Percentiles rank a stretch among this genome's conserved stretches.
These are phyloP conservation scores for Tripidium arundinaceum DNA, from an alignment of 202 grass and related monocot species.

Conservation along the genomic window DNA sequence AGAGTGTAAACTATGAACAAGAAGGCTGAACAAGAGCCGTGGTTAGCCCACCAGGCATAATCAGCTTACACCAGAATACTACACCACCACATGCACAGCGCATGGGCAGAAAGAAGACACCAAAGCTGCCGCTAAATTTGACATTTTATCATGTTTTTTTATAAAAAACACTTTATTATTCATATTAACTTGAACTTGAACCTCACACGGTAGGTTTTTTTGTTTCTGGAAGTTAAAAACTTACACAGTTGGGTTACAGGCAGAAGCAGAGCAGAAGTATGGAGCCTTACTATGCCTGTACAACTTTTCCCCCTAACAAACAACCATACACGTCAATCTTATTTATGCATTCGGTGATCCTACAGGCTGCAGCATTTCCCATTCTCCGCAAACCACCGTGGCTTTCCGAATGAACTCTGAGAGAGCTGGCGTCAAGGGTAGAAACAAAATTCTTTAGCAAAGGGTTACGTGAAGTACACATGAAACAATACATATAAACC, in stretches of 20 bases:
- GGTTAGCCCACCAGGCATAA: neutral
- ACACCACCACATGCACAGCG: neutral
- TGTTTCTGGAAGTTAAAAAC: neutral
- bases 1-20: neutral
- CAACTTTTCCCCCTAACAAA: neutral
- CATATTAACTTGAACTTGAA: conserved; percentile 2
- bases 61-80: neutral
- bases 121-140: neutral
- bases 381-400: neutral
- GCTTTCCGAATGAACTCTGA: neutral
- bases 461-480: neutral
- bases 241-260: conserved; percentile 2
- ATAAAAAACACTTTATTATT: neutral
- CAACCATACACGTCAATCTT: neutral
- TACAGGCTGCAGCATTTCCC: neutral
- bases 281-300: neutral
- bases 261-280: neutral
- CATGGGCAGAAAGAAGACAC: neutral
- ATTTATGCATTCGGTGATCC: conserved; percentile 2
- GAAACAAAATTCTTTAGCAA: conserved; percentile 8
- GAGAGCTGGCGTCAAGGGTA: neutral
- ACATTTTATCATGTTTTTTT: neutral
- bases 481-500: neutral
- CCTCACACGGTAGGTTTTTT: neutral
- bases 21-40: neutral